phyloP scores from a whole-genome alignment of 208 protist genomes.

The Wallacemonas rigidus region DNA sequence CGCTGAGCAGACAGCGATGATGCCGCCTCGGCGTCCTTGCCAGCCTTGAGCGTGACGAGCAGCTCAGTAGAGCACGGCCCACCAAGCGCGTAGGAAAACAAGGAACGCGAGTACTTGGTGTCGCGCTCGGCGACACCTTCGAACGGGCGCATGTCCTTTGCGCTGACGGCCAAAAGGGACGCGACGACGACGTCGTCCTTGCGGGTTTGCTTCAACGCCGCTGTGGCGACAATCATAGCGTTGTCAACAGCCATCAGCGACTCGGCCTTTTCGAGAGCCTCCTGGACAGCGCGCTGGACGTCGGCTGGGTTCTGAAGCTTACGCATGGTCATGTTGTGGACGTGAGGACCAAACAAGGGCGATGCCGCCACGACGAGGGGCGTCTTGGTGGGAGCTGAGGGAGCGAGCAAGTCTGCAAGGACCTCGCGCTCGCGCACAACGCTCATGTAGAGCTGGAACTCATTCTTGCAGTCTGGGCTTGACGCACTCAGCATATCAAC shows the following conservation, averaged over 20 bases:
- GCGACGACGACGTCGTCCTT: slow-evolving; percentile 48
- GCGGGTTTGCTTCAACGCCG: slow-evolving; percentile 50
- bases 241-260: slow-evolving; percentile 22
- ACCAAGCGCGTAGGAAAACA: slow-evolving; percentile 55
- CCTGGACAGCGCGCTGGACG: slow-evolving; percentile 28
- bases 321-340: slow-evolving; percentile 28
- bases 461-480: slow-evolving; percentile 18
- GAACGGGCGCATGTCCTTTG: slow-evolving; percentile 41
- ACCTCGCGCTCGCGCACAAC: slow-evolving; percentile 44
- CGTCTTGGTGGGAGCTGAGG: slow-evolving; percentile 10
- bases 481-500: slow-evolving; percentile 21
- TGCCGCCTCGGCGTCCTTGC: slow-evolving; percentile 27
- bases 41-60: slow-evolving; percentile 33
- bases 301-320: slow-evolving; percentile 29
- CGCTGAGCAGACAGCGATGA: slow-evolving; percentile 39
- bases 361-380: slow-evolving; percentile 51
- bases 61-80: slow-evolving; percentile 45
- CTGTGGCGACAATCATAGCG: slow-evolving; percentile 46
- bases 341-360: slow-evolving; percentile 47
- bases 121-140: slow-evolving; percentile 33
- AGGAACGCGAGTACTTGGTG: slow-evolving; percentile 27
- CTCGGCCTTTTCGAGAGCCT: slow-evolving; percentile 34
- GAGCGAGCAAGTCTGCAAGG: slow-evolving; percentile 40
- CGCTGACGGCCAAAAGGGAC: slow-evolving; percentile 45
- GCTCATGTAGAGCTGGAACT: slow-evolving; percentile 50